phyloP scores from a whole-genome alignment of 1,284 basidiomycete species.

The Xanthoconium separans region DNA sequence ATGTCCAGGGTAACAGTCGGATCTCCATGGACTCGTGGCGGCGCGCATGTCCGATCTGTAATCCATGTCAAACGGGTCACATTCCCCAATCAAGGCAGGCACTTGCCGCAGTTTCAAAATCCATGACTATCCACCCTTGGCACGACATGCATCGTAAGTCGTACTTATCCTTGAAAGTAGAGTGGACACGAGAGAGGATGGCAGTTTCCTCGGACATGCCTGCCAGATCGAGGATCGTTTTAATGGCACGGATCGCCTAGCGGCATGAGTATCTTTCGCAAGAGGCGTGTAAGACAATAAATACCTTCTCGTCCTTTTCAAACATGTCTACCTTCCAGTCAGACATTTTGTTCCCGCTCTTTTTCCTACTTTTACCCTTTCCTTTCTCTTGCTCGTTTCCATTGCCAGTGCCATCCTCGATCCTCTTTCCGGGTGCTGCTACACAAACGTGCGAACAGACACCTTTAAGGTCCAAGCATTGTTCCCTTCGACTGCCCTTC shows the following conservation, averaged over 20 bases:
- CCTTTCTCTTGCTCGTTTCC: conserved; percentile 8
- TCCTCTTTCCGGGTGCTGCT: neutral
- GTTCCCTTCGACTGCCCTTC: conserved; percentile 35
- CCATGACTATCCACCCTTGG: conserved; percentile 48
- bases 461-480: conserved; percentile 51
- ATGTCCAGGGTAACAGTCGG: conserved; percentile 25
- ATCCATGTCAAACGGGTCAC: neutral
- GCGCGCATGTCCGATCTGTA: conserved; percentile 58
- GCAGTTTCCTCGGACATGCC: conserved; percentile 34
- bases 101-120: conserved; percentile 49
- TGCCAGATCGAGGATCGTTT: conserved; percentile 36
- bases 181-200: conserved; percentile 15
- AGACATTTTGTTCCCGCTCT: conserved; percentile 27
- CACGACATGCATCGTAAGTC: conserved; percentile 54
- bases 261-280: neutral
- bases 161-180: conserved; percentile 24
- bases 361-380: conserved; percentile 1
- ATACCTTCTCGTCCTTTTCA: conserved; percentile 54
- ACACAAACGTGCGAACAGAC: conserved; percentile 59
- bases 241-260: conserved; percentile 45
- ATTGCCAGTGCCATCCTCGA: neutral
- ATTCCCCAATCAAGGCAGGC: neutral
- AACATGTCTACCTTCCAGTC: conserved; percentile 54
- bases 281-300: neutral
- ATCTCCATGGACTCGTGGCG: conserved; percentile 58